These are phyloP conservation scores for Cymbidium sinense DNA, from an alignment of 106 monocot genomes.

Conservation along the genomic window DNA sequence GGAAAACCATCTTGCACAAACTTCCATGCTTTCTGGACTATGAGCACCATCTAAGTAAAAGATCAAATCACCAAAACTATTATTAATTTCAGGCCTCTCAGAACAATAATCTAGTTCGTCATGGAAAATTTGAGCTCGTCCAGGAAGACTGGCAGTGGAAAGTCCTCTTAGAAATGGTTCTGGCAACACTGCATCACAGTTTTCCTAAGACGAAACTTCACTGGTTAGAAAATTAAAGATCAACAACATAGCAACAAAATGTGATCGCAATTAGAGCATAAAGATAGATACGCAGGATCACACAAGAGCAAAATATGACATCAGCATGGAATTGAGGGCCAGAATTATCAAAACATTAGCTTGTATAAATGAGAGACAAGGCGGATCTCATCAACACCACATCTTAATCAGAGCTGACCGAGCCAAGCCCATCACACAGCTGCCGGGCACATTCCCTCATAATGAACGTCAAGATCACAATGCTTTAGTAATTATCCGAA, in stretches of 20 bases:
- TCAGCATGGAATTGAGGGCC: not conserved
- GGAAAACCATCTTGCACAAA: slow-evolving; percentile 85
- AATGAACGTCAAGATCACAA: not conserved
- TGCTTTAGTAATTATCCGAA: not conserved
- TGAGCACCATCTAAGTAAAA: slow-evolving; percentile 96
- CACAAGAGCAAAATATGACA: not conserved
- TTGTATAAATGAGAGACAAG: not conserved
- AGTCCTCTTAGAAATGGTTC: slow-evolving; percentile 66
- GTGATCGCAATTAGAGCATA: not conserved
- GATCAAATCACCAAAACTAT: slow-evolving; percentile 33
- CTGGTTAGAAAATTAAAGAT: slow-evolving; percentile 10
- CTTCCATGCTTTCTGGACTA: slow-evolving; percentile 89
- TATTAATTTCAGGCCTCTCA: slow-evolving; percentile 11
- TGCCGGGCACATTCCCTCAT: not conserved
- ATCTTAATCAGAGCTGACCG: not conserved
- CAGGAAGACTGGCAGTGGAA: slow-evolving; percentile 40
- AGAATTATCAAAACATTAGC: not conserved
- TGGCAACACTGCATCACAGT: slow-evolving; percentile 32
- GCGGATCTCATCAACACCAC: not conserved
- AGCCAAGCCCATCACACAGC: not conserved
- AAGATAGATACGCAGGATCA: slow-evolving; percentile 1
- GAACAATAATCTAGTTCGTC: slow-evolving; percentile 28
- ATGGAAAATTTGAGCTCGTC: slow-evolving; percentile 66
- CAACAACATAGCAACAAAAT: not conserved
- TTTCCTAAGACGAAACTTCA: slow-evolving; percentile 24